Percentiles rank a stretch among this genome's conserved stretches.
Conservation (phyloP, 257 asterid species). For the Osmanthus fragrans region DNA sequence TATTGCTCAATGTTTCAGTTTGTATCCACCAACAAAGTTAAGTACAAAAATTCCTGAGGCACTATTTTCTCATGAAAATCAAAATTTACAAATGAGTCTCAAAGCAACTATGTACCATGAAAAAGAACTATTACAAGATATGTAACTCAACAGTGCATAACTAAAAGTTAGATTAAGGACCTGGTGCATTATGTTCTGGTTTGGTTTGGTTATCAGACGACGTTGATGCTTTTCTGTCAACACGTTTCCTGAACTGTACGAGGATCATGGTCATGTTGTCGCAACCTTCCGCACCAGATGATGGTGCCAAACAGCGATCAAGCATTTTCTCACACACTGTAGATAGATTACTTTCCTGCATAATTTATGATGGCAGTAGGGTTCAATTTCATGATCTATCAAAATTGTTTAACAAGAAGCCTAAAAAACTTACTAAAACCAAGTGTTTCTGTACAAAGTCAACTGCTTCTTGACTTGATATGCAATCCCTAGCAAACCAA, state of each 20-base stretch:
- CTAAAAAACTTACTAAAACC: constrained; percentile 44
- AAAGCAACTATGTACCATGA: background rate
- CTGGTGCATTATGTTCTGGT: constrained; percentile 5
- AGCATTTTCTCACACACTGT: constrained; percentile 62
- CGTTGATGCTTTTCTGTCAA: constrained; percentile 20
- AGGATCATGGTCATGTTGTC: constrained; percentile 97
- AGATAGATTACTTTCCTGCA: constrained; percentile 81
- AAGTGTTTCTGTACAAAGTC: constrained; percentile 66
- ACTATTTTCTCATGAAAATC: background rate
- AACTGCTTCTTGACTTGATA: constrained; percentile 85
- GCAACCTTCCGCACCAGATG: constrained; percentile 86
- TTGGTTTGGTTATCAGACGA: constrained; percentile 32
- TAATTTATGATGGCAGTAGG: constrained; percentile 14
- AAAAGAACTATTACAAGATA: background rate
- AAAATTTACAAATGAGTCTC: background rate
- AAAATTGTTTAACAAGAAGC: background rate
- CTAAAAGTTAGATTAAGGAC: background rate
- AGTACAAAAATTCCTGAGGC: background rate
- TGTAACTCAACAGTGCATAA: background rate
- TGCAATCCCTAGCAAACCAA: constrained; percentile 72
- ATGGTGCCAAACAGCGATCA: constrained; percentile 70
- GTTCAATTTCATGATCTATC: constrained; percentile 11
- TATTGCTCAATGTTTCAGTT: background rate
- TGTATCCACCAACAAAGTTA: background rate
- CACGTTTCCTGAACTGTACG: constrained; percentile 68